Evolutionary conservation across 768 basidiomycete species (phyloP), one percentile per base, ranked within the genome.

Genomic region (Chalciporus sphaerocephalus): DNA sequence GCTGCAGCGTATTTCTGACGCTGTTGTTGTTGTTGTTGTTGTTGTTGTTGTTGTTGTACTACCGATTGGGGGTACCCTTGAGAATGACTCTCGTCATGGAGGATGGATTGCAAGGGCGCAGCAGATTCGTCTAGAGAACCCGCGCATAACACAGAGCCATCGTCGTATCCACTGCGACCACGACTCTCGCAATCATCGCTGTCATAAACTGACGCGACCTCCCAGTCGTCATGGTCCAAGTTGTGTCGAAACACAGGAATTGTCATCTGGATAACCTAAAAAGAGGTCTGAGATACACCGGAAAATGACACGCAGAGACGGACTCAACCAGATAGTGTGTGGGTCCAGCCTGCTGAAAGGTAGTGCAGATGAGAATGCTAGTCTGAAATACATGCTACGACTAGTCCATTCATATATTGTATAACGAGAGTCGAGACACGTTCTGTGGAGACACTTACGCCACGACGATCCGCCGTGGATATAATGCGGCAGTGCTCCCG

Each of bases 211-310:
- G 61, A 62, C 16, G 59, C 61, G 39, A 64, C 46, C 43, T 62
- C 61, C 61, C 61, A 62, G 47, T 62, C 61, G 21, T 56, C 50
- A 36, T 53, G 44, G 27, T 42, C 16, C 30, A 40, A 20, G 27
- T 64, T 62, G 38, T 62, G 61, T 28, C 61, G 56, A 34, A 47
- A 62, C 16, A 62, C 21, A 17, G 61, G 61, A 18, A 62, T 61
- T 35, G 46, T n/a, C 58, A 64, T 59, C 32, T 18, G 22, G 24
- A 28, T 25, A 38, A 21, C 13, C 40, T 40, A 40, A 13, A 15
- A 20, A 17, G 38, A 39, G 43, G 38, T 40, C 27, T 25, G 22
- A n/a, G 40, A 20, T 16, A 27, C 24, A 17, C 23, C 18, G 20
- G 38, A 25, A 30, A 40, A 17, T 17, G 17, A 22, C 18, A 46